Base-by-base conservation (phyloP, 2,329 filamentous ascomycete species). In the Curvularia eragrostidis region DNA sequence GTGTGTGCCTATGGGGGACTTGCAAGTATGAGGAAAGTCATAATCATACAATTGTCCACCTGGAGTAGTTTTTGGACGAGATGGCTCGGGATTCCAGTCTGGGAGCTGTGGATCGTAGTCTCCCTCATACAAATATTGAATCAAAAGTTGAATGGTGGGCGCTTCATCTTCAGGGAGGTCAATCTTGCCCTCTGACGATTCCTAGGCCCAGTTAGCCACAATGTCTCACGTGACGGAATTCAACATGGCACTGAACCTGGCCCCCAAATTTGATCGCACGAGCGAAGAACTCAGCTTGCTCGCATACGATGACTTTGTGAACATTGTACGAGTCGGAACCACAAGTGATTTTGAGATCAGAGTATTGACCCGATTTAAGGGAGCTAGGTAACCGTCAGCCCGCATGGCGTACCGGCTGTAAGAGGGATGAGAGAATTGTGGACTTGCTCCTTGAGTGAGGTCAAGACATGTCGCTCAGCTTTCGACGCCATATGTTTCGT, bases 121-220 rank as follows among this genome's bases (percentile, higher is more conserved):
- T 1, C 24, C 54, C 5, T 38, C 26, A 10, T 56, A 52, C 0
- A 52, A 6, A 5, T 52, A 56, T 1, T 52, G 34, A 0, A 52
- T 15, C 4, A 56, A 10, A 19, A 39, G 42, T 6, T 43, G 48
- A 2, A 52, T 2, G 1, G 21, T 23, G 1, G 1, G 7, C 1
- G 48, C 34, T 0, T 56, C 42, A 1, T 56, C 54, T 2, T 52
- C n/a, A 2, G 42, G 42, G 5, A 56, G 42, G 3, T 52, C 9
- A 13, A 55, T 3, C 1, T 13, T 32, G n/a, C 39, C 8, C 3
- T 15, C 7, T 0, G 28, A 3, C 2, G 44, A 4, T 34, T 54
- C 46, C 52, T 54, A 3, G 4, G 5, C n/a, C 8, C 18, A 15
- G 5, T 48, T 24, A 48, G 46, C 32, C 19, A 15, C 12, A 8